A percentile compares a stretch with the other conserved stretches of the same genome.
phyloP scores from a whole-genome alignment of 2,329 filamentous ascomycete genomes.

The Pseudocercospora cruenta region DNA sequence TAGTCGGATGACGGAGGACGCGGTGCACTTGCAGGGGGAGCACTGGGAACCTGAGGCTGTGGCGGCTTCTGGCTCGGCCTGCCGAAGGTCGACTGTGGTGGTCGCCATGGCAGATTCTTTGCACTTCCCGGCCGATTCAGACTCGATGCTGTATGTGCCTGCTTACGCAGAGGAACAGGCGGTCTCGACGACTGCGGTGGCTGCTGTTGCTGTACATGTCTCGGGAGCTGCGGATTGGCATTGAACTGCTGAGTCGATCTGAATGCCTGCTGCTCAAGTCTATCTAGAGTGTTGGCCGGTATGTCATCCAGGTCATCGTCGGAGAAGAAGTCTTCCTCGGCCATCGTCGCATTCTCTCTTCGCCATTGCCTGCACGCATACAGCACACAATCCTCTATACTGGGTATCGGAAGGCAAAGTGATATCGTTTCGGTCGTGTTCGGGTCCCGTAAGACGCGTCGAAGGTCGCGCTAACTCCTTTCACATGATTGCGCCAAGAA shows the following conservation, averaged over 20 bases:
- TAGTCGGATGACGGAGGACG: conserved; percentile 46
- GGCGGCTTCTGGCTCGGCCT: conserved; percentile 15
- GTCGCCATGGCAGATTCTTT: conserved; percentile 35
- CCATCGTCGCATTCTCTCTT: conserved; percentile 19
- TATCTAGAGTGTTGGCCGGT: conserved; percentile 48
- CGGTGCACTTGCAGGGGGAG: conserved; percentile 31
- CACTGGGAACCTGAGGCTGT: conserved; percentile 15
- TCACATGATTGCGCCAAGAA: conserved; percentile 1
- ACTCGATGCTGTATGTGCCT: conserved; percentile 28
- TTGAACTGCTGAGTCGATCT: conserved; percentile 45
- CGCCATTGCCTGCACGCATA: conserved; percentile 11
- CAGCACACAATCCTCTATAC: background rate
- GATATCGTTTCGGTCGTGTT: background rate
- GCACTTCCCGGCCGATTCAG: conserved; percentile 25
- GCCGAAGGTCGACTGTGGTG: conserved; percentile 30
- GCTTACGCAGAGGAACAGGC: conserved; percentile 23
- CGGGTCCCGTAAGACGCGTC: background rate
- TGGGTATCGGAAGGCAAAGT: background rate
- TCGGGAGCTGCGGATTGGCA: conserved; percentile 1
- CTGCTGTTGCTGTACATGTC: conserved; percentile 1
- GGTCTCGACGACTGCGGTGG: background rate
- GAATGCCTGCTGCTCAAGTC: conserved; percentile 51
- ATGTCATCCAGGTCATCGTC: conserved; percentile 52
- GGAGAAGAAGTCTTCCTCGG: conserved; percentile 52
- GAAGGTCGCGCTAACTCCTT: background rate